A percentile compares a stretch with the other conserved stretches of the same genome.
These are phyloP conservation scores for Neopestalotiopsis sp. DNA, from an alignment of 2,329 filamentous ascomycete genomes.

Conservation along the genomic window DNA sequence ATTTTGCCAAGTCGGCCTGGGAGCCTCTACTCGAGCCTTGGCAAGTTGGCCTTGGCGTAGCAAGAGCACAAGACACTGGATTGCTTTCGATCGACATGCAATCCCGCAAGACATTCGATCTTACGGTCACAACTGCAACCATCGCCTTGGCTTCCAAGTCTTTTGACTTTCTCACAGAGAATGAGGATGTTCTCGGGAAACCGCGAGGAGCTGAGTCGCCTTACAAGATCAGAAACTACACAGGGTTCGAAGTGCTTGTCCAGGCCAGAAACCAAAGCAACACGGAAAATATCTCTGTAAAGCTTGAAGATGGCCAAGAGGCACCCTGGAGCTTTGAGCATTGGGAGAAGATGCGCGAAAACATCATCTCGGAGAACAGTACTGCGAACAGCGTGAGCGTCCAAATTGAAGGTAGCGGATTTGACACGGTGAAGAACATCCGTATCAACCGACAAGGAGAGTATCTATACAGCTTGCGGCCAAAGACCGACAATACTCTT, in stretches of 20 bases:
- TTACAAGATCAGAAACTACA: slow-evolving; percentile 93
- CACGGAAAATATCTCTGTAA: slow-evolving; percentile 74
- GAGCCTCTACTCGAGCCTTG: slow-evolving; percentile 96
- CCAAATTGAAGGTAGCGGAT: slow-evolving; percentile 89
- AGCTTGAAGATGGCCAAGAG: slow-evolving; percentile 87
- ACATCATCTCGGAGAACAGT: slow-evolving; percentile 81
- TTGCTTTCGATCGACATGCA: slow-evolving; percentile 82
- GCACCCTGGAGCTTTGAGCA: slow-evolving; percentile 96
- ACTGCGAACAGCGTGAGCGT: slow-evolving; percentile 78
- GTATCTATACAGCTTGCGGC: slow-evolving; percentile 84
- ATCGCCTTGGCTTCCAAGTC: slow-evolving; percentile 95
- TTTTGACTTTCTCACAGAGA: slow-evolving; percentile 83
- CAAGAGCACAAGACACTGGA: slow-evolving; percentile 76
- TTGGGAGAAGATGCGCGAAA: slow-evolving; percentile 95
- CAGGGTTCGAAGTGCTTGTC: slow-evolving; percentile 86
- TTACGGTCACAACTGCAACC: slow-evolving; percentile 90
- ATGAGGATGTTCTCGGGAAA: slow-evolving; percentile 92
- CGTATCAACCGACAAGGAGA: slow-evolving; percentile 95
- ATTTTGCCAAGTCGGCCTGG: slow-evolving; percentile 99
- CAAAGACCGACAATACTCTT: slow-evolving; percentile 81
- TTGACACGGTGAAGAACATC: slow-evolving; percentile 87
- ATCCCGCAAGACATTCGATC: slow-evolving; percentile 88
- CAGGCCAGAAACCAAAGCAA: slow-evolving; percentile 74
- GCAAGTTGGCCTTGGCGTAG: slow-evolving; percentile 90
- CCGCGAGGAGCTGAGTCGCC: slow-evolving; percentile 90